phyloP scores from a whole-genome alignment of 2,329 filamentous ascomycete species.

The Fusarium setosum region DNA sequence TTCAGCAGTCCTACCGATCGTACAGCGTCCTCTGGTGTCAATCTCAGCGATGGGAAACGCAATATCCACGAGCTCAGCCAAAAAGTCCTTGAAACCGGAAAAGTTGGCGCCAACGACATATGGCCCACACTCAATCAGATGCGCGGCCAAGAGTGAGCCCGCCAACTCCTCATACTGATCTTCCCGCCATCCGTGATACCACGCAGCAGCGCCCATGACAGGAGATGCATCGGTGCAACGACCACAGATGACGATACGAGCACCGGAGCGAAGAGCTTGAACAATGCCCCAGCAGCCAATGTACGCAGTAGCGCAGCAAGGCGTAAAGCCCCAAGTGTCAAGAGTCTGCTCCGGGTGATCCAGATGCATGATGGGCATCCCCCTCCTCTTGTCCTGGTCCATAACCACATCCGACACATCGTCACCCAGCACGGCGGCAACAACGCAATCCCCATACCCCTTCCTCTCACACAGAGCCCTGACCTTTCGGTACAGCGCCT shows the following conservation, averaged over 20 bases:
- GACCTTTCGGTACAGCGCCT: slow-evolving; percentile 45
- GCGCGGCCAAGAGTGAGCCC: slow-evolving; percentile 61
- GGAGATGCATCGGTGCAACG: slow-evolving; percentile 62
- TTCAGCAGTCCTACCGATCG: slow-evolving; percentile 49
- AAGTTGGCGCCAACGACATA: slow-evolving; percentile 68
- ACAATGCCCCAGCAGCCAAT: slow-evolving; percentile 62
- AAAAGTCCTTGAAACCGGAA: slow-evolving; percentile 55
- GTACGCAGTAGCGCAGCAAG: slow-evolving; percentile 53
- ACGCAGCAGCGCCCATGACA: slow-evolving; percentile 66
- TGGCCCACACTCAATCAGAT: slow-evolving; percentile 65
- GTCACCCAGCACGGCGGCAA: slow-evolving; percentile 53
- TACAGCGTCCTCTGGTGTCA: slow-evolving; percentile 44
- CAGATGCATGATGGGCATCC: slow-evolving; percentile 38
- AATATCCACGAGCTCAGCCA: slow-evolving; percentile 44
- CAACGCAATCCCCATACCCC: slow-evolving; percentile 44
- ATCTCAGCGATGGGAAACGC: slow-evolving; percentile 55
- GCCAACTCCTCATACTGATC: slow-evolving; percentile 61
- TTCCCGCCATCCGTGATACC: slow-evolving; percentile 64
- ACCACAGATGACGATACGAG: slow-evolving; percentile 61
- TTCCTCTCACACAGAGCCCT: slow-evolving; percentile 44
- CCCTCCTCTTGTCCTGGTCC: slow-evolving; percentile 19
- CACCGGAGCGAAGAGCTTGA: slow-evolving; percentile 53
- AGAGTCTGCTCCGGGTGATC: slow-evolving; percentile 45
- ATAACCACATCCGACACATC: slow-evolving; percentile 48
- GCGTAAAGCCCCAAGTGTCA: slow-evolving; percentile 44